phyloP scores from a whole-genome alignment of 108 stramenopile genomes.

The Cyclotella atomus region DNA sequence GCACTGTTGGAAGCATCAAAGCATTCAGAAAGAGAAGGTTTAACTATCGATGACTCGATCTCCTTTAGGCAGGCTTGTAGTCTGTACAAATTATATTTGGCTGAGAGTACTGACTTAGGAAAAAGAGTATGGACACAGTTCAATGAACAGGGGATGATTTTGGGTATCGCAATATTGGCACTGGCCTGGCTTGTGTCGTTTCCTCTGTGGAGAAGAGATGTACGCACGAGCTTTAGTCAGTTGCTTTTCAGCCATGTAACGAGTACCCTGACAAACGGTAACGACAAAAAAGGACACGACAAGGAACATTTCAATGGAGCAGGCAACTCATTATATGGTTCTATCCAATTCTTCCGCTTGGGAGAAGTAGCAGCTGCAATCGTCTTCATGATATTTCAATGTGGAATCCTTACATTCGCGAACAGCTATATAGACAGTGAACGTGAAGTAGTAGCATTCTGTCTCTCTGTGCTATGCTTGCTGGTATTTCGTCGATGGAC shows the following conservation, averaged over 20 bases:
- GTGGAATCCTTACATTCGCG: slow-evolving; percentile 76
- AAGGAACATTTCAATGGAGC: background rate
- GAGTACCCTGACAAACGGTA: background rate
- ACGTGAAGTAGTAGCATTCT: slow-evolving; percentile 67
- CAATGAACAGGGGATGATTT: slow-evolving; percentile 75
- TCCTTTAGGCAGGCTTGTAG: slow-evolving; percentile 69
- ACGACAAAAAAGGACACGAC: background rate
- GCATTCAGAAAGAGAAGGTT: background rate
- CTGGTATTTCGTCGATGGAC: slow-evolving; percentile 36
- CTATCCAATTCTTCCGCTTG: slow-evolving; percentile 28
- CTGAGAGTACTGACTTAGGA: slow-evolving; percentile 75
- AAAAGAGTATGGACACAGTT: slow-evolving; percentile 89
- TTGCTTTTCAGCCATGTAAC: background rate
- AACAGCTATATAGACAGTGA: slow-evolving; percentile 83
- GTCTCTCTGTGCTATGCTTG: slow-evolving; percentile 63
- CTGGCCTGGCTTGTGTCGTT: slow-evolving; percentile 47
- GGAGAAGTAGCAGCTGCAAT: slow-evolving; percentile 45
- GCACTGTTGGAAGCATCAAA: slow-evolving; percentile 50
- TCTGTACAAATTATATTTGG: slow-evolving; percentile 78
- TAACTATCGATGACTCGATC: slow-evolving; percentile 52
- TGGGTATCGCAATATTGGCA: slow-evolving; percentile 60
- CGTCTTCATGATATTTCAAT: slow-evolving; percentile 64
- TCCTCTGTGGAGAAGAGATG: slow-evolving; percentile 35
- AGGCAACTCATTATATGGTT: background rate
- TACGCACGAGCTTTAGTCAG: slow-evolving; percentile 20